Evolutionary conservation across 2,329 filamentous ascomycete species (phyloP).

Genomic region (Escovopsis sp.): DNA sequence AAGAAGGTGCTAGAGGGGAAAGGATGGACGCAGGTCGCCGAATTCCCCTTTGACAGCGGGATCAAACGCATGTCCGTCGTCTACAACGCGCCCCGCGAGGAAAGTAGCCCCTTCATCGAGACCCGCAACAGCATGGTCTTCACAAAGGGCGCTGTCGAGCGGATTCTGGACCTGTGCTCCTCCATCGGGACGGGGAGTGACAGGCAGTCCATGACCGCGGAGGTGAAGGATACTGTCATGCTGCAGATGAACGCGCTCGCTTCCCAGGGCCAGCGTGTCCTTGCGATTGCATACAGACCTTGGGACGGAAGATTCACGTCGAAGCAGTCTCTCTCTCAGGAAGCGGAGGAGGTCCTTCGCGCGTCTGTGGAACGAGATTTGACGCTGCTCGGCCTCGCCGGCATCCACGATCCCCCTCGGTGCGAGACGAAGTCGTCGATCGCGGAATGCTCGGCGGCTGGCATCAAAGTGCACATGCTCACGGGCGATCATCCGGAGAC

Average conservation of each 20-base stretch:
- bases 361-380: slow-evolving; percentile 50
- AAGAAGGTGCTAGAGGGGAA: slow-evolving; percentile 35
- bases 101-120: slow-evolving; percentile 23
- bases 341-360: slow-evolving; percentile 34
- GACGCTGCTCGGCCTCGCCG: slow-evolving; percentile 64
- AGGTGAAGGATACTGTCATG: slow-evolving; percentile 33
- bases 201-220: slow-evolving; percentile 31
- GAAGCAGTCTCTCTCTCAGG: slow-evolving; percentile 16
- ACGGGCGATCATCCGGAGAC: slow-evolving; percentile 72
- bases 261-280: slow-evolving; percentile 54
- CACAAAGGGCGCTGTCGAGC: slow-evolving; percentile 48
- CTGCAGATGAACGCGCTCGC: slow-evolving; percentile 43
- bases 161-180: slow-evolving; percentile 40
- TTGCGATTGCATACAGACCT: slow-evolving; percentile 53
- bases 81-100: slow-evolving; percentile 35
- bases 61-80: slow-evolving; percentile 72
- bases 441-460: slow-evolving; percentile 52
- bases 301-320: slow-evolving; percentile 33
- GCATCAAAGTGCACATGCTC: slow-evolving; percentile 70
- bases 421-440: slow-evolving; percentile 64
- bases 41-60: slow-evolving; percentile 65
- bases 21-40: slow-evolving; percentile 49
- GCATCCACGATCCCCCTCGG: slow-evolving; percentile 76
- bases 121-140: slow-evolving; percentile 36
- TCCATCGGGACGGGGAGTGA: slow-evolving; percentile 27